Evolutionary conservation across 345 rosid species (phyloP).

Genomic region (Conringia planisiliqua): DNA sequence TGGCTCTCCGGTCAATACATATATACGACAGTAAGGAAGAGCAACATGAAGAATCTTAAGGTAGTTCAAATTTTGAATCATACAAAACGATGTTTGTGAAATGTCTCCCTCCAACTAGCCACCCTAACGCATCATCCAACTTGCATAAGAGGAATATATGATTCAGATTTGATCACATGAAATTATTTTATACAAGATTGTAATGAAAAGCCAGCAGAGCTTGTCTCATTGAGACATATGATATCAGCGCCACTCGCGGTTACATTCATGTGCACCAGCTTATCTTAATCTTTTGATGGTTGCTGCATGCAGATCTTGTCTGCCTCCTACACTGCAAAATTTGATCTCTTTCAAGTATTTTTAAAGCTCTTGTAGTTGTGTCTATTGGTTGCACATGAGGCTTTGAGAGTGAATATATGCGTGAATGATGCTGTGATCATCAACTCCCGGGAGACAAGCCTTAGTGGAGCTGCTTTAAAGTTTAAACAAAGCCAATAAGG

Average conservation of each 20-base stretch:
- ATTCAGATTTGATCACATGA: slow-evolving; percentile 12
- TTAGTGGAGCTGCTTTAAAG: not conserved
- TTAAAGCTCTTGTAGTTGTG: not conserved
- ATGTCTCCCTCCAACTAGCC: slow-evolving; percentile 21
- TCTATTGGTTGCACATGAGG: not conserved
- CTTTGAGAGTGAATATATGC: slow-evolving; percentile 23
- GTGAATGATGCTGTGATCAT: slow-evolving; percentile 16
- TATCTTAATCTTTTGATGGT: not conserved
- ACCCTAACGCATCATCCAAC: not conserved
- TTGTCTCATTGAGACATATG: slow-evolving; percentile 4
- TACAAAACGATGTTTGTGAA: slow-evolving; percentile 9
- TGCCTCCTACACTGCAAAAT: slow-evolving; percentile 7
- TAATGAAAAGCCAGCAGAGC: not conserved
- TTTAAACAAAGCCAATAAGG: not conserved
- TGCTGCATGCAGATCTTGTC: slow-evolving; percentile 9
- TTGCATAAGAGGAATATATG: not conserved
- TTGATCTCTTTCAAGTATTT: not conserved
- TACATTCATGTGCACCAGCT: slow-evolving; percentile 9
- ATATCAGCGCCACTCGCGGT: not conserved
- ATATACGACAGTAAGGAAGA: not conserved
- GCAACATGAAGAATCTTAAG: not conserved
- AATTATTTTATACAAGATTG: not conserved
- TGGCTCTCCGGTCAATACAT: not conserved
- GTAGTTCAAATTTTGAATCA: not conserved
- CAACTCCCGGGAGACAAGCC: slow-evolving; percentile 15